These are phyloP conservation scores for Fusarium clavum DNA, from an alignment of 2,329 filamentous ascomycete genomes.

Conservation along the genomic window DNA sequence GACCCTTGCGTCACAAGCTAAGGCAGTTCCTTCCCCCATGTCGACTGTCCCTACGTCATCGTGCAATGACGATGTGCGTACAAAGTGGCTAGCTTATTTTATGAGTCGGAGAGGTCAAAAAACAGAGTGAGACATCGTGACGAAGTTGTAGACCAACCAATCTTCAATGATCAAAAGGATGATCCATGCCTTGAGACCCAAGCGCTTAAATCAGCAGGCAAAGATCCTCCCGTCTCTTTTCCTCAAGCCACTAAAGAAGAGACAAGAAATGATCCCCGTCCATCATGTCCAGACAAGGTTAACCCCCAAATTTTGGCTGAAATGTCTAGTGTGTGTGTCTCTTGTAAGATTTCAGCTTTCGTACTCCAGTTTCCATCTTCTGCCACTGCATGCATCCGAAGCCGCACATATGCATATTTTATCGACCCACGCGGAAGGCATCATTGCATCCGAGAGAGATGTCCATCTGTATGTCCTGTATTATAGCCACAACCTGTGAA, in stretches of 20 bases:
- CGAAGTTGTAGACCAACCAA: conserved; percentile 17
- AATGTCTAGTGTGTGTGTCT: background rate
- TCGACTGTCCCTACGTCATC: conserved; percentile 27
- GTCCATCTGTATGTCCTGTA: background rate
- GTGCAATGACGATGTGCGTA: conserved; percentile 27
- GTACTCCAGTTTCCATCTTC: conserved; percentile 6
- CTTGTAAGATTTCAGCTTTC: conserved; percentile 21
- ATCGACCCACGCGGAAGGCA: conserved; percentile 3
- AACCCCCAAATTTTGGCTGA: conserved; percentile 23
- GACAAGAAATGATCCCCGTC: conserved; percentile 13
- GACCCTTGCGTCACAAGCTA: conserved; percentile 29
- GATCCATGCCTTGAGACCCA: conserved; percentile 28
- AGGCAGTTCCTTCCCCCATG: conserved; percentile 9
- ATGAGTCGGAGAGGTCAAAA: background rate
- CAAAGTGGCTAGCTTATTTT: conserved; percentile 9
- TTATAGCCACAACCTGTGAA: background rate
- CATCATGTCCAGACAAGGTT: conserved; percentile 27
- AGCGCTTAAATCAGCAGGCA: background rate
- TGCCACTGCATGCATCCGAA: conserved; percentile 4
- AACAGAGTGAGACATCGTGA: conserved; percentile 22
- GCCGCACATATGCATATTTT: conserved; percentile 16
- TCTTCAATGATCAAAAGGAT: background rate
- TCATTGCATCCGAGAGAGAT: conserved; percentile 15
- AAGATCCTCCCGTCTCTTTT: conserved; percentile 2
- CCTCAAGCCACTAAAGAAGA: conserved; percentile 11